Base-by-base conservation (phyloP, 306 rosid species). In the Vachellia collinsii region DNA sequence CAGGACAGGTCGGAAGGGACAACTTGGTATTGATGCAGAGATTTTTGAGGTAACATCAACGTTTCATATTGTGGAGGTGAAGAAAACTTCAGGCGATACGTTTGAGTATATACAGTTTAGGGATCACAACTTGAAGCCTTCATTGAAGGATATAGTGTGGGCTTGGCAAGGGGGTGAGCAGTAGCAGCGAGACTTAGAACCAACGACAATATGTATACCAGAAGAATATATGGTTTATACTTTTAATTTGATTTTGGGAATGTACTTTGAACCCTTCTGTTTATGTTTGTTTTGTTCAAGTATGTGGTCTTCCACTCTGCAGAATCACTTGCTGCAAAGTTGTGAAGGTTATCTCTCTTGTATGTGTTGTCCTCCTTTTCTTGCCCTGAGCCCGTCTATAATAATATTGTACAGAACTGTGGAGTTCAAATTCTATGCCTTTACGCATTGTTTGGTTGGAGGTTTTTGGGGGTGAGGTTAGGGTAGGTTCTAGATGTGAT, bases 61-160 rank as follows among this genome's bases (percentile, higher is more conserved):
- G 10, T 93, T 88, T 79, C 96, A 95, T 78, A 25, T 91, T 23
- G 98, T 95, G 71, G 99, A 95, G 83, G 51, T 95, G 78, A 95
- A 95, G 83, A 95, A 93, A 78, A 68, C 90, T 4, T 80, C 86
- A 41, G 98, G 98, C 12, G 99, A 95, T 48, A 95, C 99, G 0
- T 17, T 93, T 83, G 99, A 54, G 90, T 95, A 89, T 82, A 90
- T 84, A 19, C 83, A 87, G 77, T 81, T 88, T 39, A 71, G 93
- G 88, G 84, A 90, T 59, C 87, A 89, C 50, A 89, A 88, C 14
- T 74, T 95, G 12, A 85, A 92, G 80, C 97, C 98, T 4, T 94
- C 92, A 9, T 91, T 95, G 74, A 89, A 90, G 88, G 99, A 95
- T 87, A 88, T 95, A 70, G 82, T 95, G 62, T 95, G 99, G 99